These are phyloP conservation scores for Penicillium bovifimosum DNA, from an alignment of 495 filamentous ascomycete species.

Conservation along the genomic window DNA sequence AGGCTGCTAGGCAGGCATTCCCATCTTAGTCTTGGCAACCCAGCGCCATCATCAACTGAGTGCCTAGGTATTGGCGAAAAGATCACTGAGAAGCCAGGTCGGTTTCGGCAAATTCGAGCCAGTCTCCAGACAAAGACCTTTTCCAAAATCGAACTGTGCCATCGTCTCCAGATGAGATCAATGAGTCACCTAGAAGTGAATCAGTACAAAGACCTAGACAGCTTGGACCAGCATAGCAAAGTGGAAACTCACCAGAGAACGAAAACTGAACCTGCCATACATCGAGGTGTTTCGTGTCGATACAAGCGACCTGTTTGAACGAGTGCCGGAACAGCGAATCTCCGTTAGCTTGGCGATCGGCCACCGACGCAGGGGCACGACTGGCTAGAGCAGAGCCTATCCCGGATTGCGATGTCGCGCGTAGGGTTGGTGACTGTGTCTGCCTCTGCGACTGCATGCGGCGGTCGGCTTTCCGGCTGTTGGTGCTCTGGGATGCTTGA, in stretches of 20 bases:
- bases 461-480: conserved; percentile 27
- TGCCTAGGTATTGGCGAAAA: not conserved
- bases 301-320: conserved; percentile 42
- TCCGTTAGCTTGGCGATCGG: conserved; percentile 29
- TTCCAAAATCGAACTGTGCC: conserved; percentile 49
- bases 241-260: conserved; percentile 34
- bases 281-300: conserved; percentile 46
- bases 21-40: not conserved
- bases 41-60: not conserved
- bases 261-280: conserved; percentile 48
- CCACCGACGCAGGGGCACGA: conserved; percentile 27
- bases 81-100: conserved; percentile 35
- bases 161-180: conserved; percentile 47
- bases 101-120: conserved; percentile 48
- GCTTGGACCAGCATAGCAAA: not conserved
- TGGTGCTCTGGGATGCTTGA: conserved; percentile 25
- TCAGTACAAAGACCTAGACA: not conserved
- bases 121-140: conserved; percentile 42
- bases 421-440: conserved; percentile 31
- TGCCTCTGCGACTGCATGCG: conserved; percentile 18
- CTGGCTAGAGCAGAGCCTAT: conserved; percentile 48
- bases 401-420: conserved; percentile 43
- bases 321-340: conserved; percentile 42
- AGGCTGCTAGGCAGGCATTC: no score
- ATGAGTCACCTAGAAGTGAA: conserved; percentile 35